phyloP scores from a whole-genome alignment of 139 green algal genomes.

The Chlorella sp. region DNA sequence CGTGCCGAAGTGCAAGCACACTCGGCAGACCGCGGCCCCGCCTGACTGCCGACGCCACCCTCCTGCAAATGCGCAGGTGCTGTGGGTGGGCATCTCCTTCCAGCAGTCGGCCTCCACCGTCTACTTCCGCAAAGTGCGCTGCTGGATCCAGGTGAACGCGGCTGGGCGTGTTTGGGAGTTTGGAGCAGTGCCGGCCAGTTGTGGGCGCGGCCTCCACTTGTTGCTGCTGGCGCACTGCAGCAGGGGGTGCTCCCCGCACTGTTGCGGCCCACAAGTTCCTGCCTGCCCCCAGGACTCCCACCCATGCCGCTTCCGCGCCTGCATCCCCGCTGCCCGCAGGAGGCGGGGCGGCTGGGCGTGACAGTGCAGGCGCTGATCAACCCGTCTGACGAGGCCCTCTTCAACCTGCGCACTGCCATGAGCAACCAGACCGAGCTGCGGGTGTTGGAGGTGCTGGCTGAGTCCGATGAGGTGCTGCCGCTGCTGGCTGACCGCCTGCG shows the following conservation, averaged over 20 bases:
- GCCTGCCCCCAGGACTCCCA: background rate
- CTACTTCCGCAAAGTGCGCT: constrained; percentile 85
- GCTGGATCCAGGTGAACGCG: constrained; percentile 33
- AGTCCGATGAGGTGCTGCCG: constrained; percentile 68
- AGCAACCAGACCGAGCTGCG: constrained; percentile 65
- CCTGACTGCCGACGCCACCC: too few relatives aligned
- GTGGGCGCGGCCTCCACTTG: background rate
- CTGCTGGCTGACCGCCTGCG: constrained; percentile 44
- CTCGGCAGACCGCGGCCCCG: too few relatives aligned
- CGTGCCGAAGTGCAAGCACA: too few relatives aligned
- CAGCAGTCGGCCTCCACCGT: constrained; percentile 84
- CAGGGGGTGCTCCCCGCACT: background rate
- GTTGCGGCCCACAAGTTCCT: background rate
- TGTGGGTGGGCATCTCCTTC: constrained; percentile 95
- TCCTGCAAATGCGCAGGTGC: constrained; percentile 51
- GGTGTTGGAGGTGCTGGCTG: constrained; percentile 69
- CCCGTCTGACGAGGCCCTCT: constrained; percentile 79
- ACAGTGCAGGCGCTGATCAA: constrained; percentile 82
- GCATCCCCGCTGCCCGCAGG: constrained; percentile 39
- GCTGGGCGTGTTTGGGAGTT: background rate
- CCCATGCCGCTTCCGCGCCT: too few relatives aligned
- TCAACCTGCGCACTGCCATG: constrained; percentile 80
- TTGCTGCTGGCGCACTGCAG: background rate
- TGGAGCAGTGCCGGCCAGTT: background rate
- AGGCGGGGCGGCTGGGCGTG: constrained; percentile 28